Evolutionary conservation across 2,329 filamentous ascomycete species (phyloP), one percentile per base, ranked within the genome.

Genomic region (Graphilbum fragrans): DNA sequence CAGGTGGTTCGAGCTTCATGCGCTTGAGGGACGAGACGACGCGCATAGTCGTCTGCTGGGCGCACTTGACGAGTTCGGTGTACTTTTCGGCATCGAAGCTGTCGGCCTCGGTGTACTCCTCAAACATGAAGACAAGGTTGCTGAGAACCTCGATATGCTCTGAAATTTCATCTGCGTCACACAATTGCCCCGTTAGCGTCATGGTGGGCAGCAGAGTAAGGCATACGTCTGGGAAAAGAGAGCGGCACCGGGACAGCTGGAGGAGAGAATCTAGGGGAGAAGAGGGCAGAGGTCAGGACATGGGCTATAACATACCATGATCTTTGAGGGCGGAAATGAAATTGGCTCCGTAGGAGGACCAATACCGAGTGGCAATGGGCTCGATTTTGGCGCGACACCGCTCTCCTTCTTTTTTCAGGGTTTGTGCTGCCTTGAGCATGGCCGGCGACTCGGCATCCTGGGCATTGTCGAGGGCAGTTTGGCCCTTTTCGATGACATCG

Each of bases 61-160:
- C 69, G 5, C 64, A 50, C 31, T 61, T 61, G 49, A 69, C 66
- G 4, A 75, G 57, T 47, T 69, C 62, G 17, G 59, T 53, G 41
- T 67, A 76, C 45, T 67, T 70, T 17, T 59, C 60, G 21, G 58
- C 53, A n/a, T 74, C 68, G 45, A 75, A 76, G 20, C 60, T 60
- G 27, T 70, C 65, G 14, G 57, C 49, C 38, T 71, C 66, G 45
- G 68, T 55, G 47, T 61, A 73, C 41, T 76, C 71, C 42, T 77
- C 72, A 48, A 77, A 74, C 39, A 70, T 71, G 64, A 70, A 77
- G 7, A 75, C 55, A 20, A 73, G 50, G 37, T 69, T 63, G 44
- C 62, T 67, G 33, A 77, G 57, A 42, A 67, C 60, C 17, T 60
- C 58, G 36, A 70, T 62, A 44, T 63, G 66, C 35, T 61, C 55